phyloP scores from a whole-genome alignment of 1,139 yeast genomes.

The Hanseniaspora uvarum region DNA sequence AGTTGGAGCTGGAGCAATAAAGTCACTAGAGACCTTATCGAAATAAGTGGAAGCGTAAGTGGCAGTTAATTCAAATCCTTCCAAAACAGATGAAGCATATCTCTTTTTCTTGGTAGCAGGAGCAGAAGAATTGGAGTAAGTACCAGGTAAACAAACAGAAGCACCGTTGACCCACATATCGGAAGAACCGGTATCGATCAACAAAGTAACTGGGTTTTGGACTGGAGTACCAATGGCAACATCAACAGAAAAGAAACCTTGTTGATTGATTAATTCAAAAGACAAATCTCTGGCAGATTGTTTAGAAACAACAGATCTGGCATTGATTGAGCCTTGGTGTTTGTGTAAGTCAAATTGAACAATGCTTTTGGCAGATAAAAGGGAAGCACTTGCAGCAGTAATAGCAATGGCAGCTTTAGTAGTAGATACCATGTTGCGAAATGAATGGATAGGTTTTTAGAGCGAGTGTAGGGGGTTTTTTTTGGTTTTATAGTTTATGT shows the following conservation, averaged over 20 bases:
- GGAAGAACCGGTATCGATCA: conserved; percentile 60
- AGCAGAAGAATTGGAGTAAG: neutral
- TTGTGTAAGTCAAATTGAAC: conserved; percentile 10
- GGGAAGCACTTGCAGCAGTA: neutral
- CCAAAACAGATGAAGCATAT: conserved; percentile 12
- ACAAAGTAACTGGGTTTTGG: conserved; percentile 38
- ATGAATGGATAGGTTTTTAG: neutral
- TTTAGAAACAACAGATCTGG: conserved; percentile 11
- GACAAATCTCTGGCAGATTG: neutral
- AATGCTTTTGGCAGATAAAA: neutral
- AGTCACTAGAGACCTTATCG: conserved; percentile 7
- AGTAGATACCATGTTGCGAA: conserved; percentile 10
- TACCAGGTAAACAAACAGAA: conserved; percentile 18
- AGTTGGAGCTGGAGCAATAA: conserved; percentile 29
- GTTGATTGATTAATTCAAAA: conserved; percentile 37
- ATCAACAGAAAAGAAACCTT: conserved; percentile 42
- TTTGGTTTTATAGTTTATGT: neutral
- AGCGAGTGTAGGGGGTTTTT: neutral
- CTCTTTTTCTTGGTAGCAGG: neutral
- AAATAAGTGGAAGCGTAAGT: conserved; percentile 16
- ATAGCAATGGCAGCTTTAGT: conserved; percentile 4
- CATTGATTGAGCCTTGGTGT: conserved; percentile 5
- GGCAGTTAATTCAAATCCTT: conserved; percentile 17
- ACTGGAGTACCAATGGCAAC: conserved; percentile 46
- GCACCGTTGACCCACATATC: conserved; percentile 47